These are phyloP conservation scores for Groenewaldozyma tartarivorans DNA, from an alignment of 805 yeast species.

Conservation along the genomic window DNA sequence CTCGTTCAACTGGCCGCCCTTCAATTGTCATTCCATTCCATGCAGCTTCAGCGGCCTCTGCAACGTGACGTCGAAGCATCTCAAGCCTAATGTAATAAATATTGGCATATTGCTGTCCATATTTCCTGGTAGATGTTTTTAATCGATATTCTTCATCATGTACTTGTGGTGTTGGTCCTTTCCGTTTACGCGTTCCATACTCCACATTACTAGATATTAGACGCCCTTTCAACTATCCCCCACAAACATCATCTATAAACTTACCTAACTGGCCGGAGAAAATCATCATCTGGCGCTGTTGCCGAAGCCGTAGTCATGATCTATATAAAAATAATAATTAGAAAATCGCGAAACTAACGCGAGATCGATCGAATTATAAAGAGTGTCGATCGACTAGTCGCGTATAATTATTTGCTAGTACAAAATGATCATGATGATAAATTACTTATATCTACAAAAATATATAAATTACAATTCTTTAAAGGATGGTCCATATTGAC, in stretches of 20 bases:
- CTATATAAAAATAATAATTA: too few species aligned
- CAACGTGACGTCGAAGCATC: constrained; percentile 38
- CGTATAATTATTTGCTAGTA: too few species aligned
- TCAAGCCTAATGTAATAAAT: constrained; percentile 47
- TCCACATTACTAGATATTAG: too few species aligned
- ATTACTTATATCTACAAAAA: too few species aligned
- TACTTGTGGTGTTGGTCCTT: background rate
- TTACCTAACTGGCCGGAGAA: background rate
- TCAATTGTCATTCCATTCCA: constrained; percentile 47
- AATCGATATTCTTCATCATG: constrained; percentile 6
- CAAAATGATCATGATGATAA: too few species aligned
- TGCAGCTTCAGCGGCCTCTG: constrained; percentile 36
- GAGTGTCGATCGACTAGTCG: too few species aligned
- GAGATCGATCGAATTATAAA: too few species aligned
- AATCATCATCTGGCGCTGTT: background rate
- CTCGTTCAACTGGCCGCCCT: constrained; percentile 33
- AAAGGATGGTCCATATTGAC: constrained; percentile 31
- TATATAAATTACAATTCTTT: too few species aligned
- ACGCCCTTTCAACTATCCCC: too few species aligned
- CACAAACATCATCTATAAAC: too few species aligned
- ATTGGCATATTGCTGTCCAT: constrained; percentile 48
- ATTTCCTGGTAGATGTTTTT: constrained; percentile 34
- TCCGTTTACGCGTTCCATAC: too few species aligned
- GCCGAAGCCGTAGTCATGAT: background rate
- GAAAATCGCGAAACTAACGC: too few species aligned